Evolutionary conservation across 2,329 filamentous ascomycete species (phyloP).

Genomic region (Stemphylium beticola): DNA sequence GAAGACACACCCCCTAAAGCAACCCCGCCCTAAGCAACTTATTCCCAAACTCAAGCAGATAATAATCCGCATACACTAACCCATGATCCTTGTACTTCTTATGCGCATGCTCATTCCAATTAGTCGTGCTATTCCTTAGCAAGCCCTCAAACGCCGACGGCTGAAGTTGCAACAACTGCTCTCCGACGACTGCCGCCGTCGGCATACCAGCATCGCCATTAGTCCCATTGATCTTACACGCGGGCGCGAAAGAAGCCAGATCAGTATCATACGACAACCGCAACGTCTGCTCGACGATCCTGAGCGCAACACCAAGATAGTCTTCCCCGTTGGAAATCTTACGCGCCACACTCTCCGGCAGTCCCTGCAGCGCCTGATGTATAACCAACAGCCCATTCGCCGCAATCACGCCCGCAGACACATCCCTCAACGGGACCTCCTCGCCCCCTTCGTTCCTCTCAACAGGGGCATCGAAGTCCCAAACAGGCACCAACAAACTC

Average conservation of each 20-base stretch:
- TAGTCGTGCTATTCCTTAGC: conserved; percentile 55
- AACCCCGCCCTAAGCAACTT: conserved; percentile 49
- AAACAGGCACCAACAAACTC: conserved; percentile 51
- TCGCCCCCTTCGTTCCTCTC: conserved; percentile 24
- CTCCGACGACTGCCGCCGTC: background rate
- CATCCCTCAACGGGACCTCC: conserved; percentile 43
- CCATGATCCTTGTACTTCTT: conserved; percentile 55
- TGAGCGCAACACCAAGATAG: conserved; percentile 25
- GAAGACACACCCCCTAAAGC: conserved; percentile 24
- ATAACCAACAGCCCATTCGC: conserved; percentile 53
- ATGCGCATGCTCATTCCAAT: conserved; percentile 56
- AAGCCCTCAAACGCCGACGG: conserved; percentile 53
- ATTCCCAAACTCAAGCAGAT: conserved; percentile 56
- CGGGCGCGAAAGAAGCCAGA: conserved; percentile 30
- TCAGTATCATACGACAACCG: conserved; percentile 40
- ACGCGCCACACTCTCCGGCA: conserved; percentile 6
- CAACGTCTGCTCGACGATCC: conserved; percentile 36
- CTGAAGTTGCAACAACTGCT: conserved; percentile 25
- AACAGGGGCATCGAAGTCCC: conserved; percentile 60
- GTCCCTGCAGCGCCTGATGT: conserved; percentile 41
- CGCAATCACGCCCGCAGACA: conserved; percentile 50
- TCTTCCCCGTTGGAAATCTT: conserved; percentile 2
- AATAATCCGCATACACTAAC: conserved; percentile 60
- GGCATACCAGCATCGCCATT: conserved; percentile 17
- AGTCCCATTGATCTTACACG: conserved; percentile 14